phyloP scores from a whole-genome alignment of 805 yeast genomes.

The Sugiyamaella floridensis region DNA sequence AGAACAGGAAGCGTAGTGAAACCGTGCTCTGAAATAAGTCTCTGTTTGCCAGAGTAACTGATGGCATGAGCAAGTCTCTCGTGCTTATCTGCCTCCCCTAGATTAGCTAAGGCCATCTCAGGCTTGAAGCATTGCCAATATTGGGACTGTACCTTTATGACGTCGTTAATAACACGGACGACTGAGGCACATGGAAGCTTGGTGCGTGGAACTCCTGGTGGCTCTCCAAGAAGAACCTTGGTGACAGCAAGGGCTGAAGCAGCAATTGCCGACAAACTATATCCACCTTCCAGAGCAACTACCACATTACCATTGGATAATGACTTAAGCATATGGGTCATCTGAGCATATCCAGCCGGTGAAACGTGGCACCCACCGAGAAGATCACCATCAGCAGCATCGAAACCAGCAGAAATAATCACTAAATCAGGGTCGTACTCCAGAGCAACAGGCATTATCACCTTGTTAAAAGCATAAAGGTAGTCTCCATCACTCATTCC shows the following conservation, averaged over 20 bases:
- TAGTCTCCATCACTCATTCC: conserved; percentile 97
- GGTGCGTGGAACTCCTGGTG: conserved; percentile 72
- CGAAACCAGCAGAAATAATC: conserved; percentile 91
- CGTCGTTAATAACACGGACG: conserved; percentile 73
- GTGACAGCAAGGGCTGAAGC: conserved; percentile 88
- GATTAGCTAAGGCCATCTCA: conserved; percentile 36
- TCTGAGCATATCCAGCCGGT: conserved; percentile 92
- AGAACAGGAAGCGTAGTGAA: conserved; percentile 65
- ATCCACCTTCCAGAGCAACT: conserved; percentile 94
- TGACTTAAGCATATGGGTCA: conserved; percentile 86
- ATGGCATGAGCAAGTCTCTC: conserved; percentile 50
- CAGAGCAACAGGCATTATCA: conserved; percentile 78
- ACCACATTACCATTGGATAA: conserved; percentile 84
- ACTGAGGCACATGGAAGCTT: conserved; percentile 69
- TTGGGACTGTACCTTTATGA: conserved; percentile 67
- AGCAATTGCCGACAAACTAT: conserved; percentile 85
- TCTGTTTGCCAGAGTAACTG: conserved; percentile 57
- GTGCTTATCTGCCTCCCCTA: conserved; percentile 1
- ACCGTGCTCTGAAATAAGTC: conserved; percentile 44
- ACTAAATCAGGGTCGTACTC: conserved; percentile 93
- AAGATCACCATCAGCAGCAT: conserved; percentile 97
- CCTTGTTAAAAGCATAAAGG: conserved; percentile 78
- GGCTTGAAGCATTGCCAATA: conserved; percentile 84
- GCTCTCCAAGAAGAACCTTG: conserved; percentile 86
- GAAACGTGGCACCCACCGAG: conserved; percentile 95